Evolutionary conservation across 495 filamentous ascomycete genomes (phyloP), one percentile per base, ranked within the genome.

Genomic region (Neurospora tetrasperma): DNA sequence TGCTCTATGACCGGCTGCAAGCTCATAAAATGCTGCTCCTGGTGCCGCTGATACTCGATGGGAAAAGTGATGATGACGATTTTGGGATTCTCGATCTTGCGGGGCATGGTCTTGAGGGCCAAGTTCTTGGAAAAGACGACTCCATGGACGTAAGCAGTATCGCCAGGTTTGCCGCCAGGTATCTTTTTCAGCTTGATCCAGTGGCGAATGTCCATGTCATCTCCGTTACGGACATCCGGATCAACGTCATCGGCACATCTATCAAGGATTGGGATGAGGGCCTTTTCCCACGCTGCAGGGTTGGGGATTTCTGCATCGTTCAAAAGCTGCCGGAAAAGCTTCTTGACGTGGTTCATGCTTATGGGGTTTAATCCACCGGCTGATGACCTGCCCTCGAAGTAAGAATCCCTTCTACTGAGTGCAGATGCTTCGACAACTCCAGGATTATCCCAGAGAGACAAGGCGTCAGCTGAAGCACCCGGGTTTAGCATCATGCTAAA

Each of bases 171-270:
- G 39, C 94, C 96, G 23, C 95, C 94, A 2, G 94, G 91, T 7
- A 98, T 94, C 78, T 96, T 96, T 78, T 99, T 99, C 27, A 99
- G 83, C 81, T 99, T 99, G 62, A 99, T 91, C 77, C 97, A 99
- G 77, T 98, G 95, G n/a, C 96, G 89, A 74, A 99, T 97, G 80
- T 99, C 95, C 83, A 98, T 97, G 77, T 95, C 92, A 77, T 99
- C 96, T 3, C 93, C 93, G 68, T 86, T 86, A 70, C 94, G 90
- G 31, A 97, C 90, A 80, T 98, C 90, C 5, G 96, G 96, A 75
- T 97, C 93, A 23, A 99, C 94, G 76, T 97, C 96, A 75, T 97
- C 94, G 0, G 95, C 95, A 73, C 94, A 94, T 74, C 94, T 92
- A 20, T 98, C 84, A 3, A 99, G 84, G 70, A 98, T 96, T 14